Base-by-base conservation (phyloP, 352 stramenopile species). In the Globisporangium yorkense region DNA sequence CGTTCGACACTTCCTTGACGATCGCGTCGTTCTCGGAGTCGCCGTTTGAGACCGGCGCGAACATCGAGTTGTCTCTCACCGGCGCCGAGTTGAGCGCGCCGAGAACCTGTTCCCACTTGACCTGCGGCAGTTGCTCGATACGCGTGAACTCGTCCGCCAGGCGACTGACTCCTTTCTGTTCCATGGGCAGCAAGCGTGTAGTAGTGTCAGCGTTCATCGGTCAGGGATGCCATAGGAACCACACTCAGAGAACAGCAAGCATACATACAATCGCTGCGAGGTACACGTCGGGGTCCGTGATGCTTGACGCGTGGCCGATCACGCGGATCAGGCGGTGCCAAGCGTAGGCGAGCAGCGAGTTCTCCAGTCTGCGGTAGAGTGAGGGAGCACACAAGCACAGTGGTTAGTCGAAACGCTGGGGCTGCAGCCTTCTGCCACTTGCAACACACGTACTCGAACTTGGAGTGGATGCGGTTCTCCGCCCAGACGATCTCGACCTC, bases 291-390 rank as follows among this genome's bases (percentile, higher is more conserved):
- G 80, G 79, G 39, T 95, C 85, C 40, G 75, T 78, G 60, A 95
- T 88, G 3, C 79, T 80, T 7, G 83, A 89, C 21, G 85, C 81
- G 50, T 95, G 85, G 24, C 85, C 85, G 15, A 95, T 87, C 10
- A 95, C 80, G 13, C 85, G 85, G 10, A 95, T 59, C 13, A 92
- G 61, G 8, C 85, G 81, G 51, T 95, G 92, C 85, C 85, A 95
- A 8, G 85, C 81, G 54, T 93, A 95, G 6, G 81, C 77, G 21
- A 95, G 65, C 49, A 89, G 71, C 18, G 81, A 74, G 46, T 70
- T 83, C 31, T 91, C 84, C 16, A 95, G 45, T 33, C 72, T 80
- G 40, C 13, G 29, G 5, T 46, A 43, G 43, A 15, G 7, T 16
- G n/a, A 54, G 13, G 21, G 48, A 27, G 12, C 33, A 41, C n/a